Percentiles rank a stretch among this genome's conserved stretches.
Conservation (phyloP, 2,329 filamentous ascomycete species). For the Aspergillus pseudoterreus region DNA sequence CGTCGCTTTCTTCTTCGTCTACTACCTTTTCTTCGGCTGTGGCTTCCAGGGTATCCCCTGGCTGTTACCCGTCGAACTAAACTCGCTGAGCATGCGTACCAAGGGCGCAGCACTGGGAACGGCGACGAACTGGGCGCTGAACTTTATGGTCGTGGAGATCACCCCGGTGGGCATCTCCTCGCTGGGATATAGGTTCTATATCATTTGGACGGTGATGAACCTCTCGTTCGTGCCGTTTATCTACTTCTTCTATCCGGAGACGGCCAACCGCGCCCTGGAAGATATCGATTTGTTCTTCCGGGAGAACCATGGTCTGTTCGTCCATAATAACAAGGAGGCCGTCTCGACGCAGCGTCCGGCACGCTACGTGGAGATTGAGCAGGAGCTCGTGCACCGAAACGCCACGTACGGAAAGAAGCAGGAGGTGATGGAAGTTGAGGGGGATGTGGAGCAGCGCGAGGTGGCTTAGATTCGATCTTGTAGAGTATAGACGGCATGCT, state of each 20-base stretch:
- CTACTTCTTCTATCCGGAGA: slow-evolving; percentile 32
- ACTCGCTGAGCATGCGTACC: slow-evolving; percentile 32
- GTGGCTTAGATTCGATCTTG: no score
- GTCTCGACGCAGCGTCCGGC: slow-evolving; percentile 3
- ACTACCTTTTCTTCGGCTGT: slow-evolving; percentile 39
- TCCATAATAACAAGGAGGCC: slow-evolving; percentile 8
- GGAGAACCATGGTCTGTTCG: no score
- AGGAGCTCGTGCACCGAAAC: slow-evolving; percentile 5
- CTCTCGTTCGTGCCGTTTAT: slow-evolving; percentile 25
- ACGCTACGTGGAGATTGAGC: slow-evolving; percentile 10
- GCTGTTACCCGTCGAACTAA: slow-evolving; percentile 35
- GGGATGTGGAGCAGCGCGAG: no score
- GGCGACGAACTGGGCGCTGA: slow-evolving; percentile 27
- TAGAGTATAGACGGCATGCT: no score
- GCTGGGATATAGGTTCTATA: slow-evolving; percentile 29
- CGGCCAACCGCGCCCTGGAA: slow-evolving; percentile 4
- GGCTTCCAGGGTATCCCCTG: slow-evolving; percentile 38
- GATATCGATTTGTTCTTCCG: no score
- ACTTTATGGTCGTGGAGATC: slow-evolving; percentile 33
- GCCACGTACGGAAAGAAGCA: no score
- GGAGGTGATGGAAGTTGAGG: no score
- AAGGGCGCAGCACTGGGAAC: slow-evolving; percentile 30
- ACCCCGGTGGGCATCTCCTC: slow-evolving; percentile 30
- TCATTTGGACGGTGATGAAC: slow-evolving; percentile 27
- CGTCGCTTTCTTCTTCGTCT: slow-evolving; percentile 45